Base-by-base conservation (phyloP, 495 filamentous ascomycete genomes). In the Daldinia concentrica region DNA sequence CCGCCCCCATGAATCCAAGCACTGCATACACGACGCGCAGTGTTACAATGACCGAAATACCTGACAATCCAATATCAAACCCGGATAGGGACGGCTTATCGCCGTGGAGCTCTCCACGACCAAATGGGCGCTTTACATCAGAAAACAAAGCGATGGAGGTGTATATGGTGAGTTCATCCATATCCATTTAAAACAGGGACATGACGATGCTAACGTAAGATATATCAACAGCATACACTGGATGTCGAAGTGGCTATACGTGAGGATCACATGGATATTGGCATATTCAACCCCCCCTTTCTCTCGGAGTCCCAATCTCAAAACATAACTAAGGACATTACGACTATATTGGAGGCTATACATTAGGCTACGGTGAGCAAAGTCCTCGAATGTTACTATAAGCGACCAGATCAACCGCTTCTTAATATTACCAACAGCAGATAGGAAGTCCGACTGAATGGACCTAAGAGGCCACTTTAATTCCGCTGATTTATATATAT, bases 231-330 rank as follows among this genome's bases (percentile, higher is more conserved):
- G 87, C 80, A 84, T 62, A 77, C 84, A 0, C 39, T 90, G 30
- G 87, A 90, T 68, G 58, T 90, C 6, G 88, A 90, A 69, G 81
- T 82, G 27, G 79, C 82, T 9, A 57, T 89, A 11, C 62, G 74
- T 4, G 79, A 76, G 19, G 82, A 82, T 4, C 58, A 55, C 0
- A 75, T 89, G 74, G 83, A 86, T 57, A 78, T 90, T 51, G 88
- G 88, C 5, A 75, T 89, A 6, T 90, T 90, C 62, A 74, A 69
- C 15, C 79, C 83, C 34, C 59, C 70, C 11, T 52, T 51, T 36
- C 58, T 77, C 45, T 59, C 73, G 0, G 37, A 68, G 1, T 26
- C 63, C 2, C 59, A 66, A 55, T 65, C 45, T 12, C 59, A 43
- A 7, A 37, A 19, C n/a, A 62, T 78, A 17, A 58, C 68, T 12